Evolutionary conservation across 2,329 filamentous ascomycete species (phyloP).

Genomic region (Calonectria pauciramosa): DNA sequence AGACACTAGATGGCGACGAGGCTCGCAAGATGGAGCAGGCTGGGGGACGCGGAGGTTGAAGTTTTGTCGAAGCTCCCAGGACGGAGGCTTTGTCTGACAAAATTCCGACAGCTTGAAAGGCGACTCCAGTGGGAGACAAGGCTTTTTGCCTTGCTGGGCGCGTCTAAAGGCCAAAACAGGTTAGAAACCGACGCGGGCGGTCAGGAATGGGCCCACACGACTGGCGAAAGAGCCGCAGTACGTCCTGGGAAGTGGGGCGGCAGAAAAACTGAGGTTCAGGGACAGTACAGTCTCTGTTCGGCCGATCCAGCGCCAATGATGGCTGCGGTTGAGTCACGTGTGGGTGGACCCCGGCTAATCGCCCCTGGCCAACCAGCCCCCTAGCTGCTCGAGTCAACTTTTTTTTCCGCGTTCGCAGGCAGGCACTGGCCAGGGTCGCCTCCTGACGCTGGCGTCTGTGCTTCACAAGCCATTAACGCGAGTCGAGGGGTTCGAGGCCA

Average conservation of each 20-base stretch:
- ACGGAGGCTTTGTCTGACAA: slow-evolving; percentile 20
- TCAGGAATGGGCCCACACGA: not conserved
- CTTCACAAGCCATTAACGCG: slow-evolving; percentile 25
- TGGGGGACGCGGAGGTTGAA: slow-evolving; percentile 3
- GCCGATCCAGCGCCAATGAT: not conserved
- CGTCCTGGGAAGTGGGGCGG: not conserved
- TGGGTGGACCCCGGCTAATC: not conserved
- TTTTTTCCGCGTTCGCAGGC: slow-evolving; percentile 11
- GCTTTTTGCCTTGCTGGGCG: slow-evolving; percentile 18
- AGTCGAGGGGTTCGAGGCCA: slow-evolving; percentile 21
- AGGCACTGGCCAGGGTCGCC: slow-evolving; percentile 11
- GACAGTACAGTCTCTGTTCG: not conserved
- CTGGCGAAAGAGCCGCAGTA: slow-evolving; percentile 11
- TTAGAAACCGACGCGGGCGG: slow-evolving; percentile 2
- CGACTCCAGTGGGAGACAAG: slow-evolving; percentile 9
- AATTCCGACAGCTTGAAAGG: slow-evolving; percentile 26
- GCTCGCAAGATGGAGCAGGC: slow-evolving; percentile 10
- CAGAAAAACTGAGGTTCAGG: slow-evolving; percentile 6
- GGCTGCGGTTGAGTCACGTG: slow-evolving; percentile 1
- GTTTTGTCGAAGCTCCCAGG: slow-evolving; percentile 21
- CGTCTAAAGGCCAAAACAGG: slow-evolving; percentile 16
- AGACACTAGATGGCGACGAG: not conserved
- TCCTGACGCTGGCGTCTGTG: slow-evolving; percentile 21
- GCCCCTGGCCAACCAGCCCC: not conserved
- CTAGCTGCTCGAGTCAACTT: not conserved